Conservation (phyloP, 192 early-diverging fungal genomes). For the Thamnidium elegans region DNA sequence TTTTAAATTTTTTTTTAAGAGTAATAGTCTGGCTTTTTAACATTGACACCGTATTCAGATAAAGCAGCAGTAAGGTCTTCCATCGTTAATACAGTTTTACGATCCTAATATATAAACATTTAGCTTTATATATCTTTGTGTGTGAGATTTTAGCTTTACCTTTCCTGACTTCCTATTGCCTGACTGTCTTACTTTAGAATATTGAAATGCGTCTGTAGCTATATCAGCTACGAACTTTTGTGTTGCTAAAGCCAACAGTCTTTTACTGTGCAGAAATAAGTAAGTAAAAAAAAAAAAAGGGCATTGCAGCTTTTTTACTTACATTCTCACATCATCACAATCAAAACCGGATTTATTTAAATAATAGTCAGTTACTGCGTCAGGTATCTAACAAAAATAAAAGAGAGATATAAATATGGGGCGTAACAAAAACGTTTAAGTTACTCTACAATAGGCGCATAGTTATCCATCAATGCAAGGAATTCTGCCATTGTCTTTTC, state of each 20-base stretch:
- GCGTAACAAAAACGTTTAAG: not conserved
- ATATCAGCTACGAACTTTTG: slow-evolving; percentile 88
- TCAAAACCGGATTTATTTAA: slow-evolving; percentile 73
- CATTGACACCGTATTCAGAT: slow-evolving; percentile 89
- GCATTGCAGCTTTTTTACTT: too few species aligned
- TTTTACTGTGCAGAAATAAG: slow-evolving; percentile 47
- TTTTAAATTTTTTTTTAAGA: slow-evolving; percentile 36
- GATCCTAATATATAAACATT: slow-evolving; percentile 50
- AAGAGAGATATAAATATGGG: not conserved
- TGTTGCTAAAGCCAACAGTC: slow-evolving; percentile 75
- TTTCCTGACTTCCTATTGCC: slow-evolving; percentile 43
- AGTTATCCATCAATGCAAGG: slow-evolving; percentile 84
- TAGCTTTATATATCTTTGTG: too few species aligned
- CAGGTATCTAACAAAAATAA: slow-evolving; percentile 69
- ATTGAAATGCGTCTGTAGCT: slow-evolving; percentile 82
- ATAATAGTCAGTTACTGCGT: slow-evolving; percentile 93
- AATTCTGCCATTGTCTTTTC: slow-evolving; percentile 64
- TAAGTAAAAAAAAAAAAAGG: not conserved
- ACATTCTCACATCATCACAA: slow-evolving; percentile 73
- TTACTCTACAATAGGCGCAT: slow-evolving; percentile 69
- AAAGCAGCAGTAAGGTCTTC: slow-evolving; percentile 90
- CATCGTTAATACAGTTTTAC: slow-evolving; percentile 86
- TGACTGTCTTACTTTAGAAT: slow-evolving; percentile 74
- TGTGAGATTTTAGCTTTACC: slow-evolving; percentile 9
- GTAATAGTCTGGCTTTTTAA: slow-evolving; percentile 95